A percentile compares a stretch with the other conserved stretches of the same genome.
These are phyloP conservation scores for Lepiota brunneoincarnata DNA, from an alignment of 768 basidiomycete species.

Conservation along the genomic window DNA sequence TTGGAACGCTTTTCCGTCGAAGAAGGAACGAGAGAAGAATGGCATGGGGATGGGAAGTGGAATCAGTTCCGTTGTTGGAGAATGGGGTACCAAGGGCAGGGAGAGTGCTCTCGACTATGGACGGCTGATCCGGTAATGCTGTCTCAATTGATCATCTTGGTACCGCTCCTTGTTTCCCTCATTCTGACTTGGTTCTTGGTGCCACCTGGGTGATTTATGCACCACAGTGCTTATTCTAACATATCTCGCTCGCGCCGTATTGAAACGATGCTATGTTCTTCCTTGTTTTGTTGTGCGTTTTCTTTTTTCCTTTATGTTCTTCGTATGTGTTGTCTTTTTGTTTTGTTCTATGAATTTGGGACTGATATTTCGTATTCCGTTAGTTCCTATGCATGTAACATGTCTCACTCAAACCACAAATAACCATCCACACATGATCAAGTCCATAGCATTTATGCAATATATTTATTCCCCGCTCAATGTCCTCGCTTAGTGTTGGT, in stretches of 20 bases:
- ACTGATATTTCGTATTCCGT: not conserved
- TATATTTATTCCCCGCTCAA: not conserved
- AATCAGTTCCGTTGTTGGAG: not conserved
- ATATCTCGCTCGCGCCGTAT: too few species aligned
- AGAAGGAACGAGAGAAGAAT: conserved; percentile 42
- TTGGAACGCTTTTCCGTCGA: conserved; percentile 93
- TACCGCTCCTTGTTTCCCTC: too few species aligned
- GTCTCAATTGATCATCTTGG: too few species aligned
- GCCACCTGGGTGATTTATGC: too few species aligned
- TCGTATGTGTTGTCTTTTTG: not conserved
- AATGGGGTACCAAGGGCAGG: conserved; percentile 25
- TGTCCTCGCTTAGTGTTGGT: not conserved
- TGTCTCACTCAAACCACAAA: not conserved
- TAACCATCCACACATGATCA: too few species aligned
- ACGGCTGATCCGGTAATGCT: conserved; percentile 49
- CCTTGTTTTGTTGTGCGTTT: not conserved
- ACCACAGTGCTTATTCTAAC: too few species aligned
- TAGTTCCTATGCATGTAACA: conserved; percentile 3
- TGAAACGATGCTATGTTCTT: too few species aligned
- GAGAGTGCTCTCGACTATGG: conserved; percentile 51
- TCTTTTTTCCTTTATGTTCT: not conserved
- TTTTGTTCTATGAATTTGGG: not conserved
- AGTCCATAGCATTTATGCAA: conserved; percentile 1
- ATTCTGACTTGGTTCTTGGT: too few species aligned
- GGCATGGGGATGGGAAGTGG: not conserved